These are phyloP conservation scores for Apostasia ramifera DNA, from an alignment of 106 monocot genomes.

Conservation along the genomic window DNA sequence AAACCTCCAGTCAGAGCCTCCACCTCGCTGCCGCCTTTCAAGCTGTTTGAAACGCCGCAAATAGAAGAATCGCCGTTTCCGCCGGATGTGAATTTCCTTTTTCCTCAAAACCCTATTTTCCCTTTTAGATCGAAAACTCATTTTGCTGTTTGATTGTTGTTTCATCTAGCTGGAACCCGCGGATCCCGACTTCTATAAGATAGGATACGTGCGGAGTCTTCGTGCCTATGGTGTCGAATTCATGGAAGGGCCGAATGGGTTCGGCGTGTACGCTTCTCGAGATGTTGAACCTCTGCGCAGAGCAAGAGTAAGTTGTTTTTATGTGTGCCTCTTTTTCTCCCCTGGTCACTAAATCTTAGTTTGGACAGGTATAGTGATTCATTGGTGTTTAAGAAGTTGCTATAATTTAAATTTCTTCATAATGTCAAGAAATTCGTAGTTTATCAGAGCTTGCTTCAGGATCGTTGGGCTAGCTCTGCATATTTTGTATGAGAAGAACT, in stretches of 20 bases:
- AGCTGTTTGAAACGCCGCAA: slow-evolving; percentile 11
- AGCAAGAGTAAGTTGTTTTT: slow-evolving; percentile 59
- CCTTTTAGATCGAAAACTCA: background rate
- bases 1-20: slow-evolving; percentile 6
- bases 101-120: background rate
- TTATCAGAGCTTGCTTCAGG: no score
- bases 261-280: slow-evolving; percentile 70
- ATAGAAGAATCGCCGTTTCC: slow-evolving; percentile 4
- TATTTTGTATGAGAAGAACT: no score
- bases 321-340: no score
- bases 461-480: no score
- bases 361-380: no score
- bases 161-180: slow-evolving; percentile 57
- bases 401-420: no score
- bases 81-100: slow-evolving; percentile 14
- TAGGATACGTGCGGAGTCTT: slow-evolving; percentile 75
- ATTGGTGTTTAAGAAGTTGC: no score
- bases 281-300: slow-evolving; percentile 78
- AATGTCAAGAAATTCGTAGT: no score
- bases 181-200: slow-evolving; percentile 91
- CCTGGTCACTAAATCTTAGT: no score
- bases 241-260: slow-evolving; percentile 88
- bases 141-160: slow-evolving; percentile 1
- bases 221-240: slow-evolving; percentile 87
- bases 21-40: slow-evolving; percentile 14